Evolutionary conservation across 2,329 filamentous ascomycete genomes (phyloP).

Genomic region (Penicillium sp.): DNA sequence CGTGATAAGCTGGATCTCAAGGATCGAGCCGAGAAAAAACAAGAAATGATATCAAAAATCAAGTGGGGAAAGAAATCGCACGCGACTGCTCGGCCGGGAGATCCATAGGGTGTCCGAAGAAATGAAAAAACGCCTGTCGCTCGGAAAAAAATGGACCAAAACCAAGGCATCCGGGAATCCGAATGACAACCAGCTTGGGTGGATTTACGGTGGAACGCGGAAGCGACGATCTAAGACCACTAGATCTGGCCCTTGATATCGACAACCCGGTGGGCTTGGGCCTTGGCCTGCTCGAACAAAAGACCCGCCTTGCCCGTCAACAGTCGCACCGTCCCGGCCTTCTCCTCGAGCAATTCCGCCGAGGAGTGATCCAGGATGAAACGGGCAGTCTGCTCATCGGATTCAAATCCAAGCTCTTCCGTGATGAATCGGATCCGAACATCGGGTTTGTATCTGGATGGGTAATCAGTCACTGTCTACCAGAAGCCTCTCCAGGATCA

Average conservation of each 20-base stretch:
- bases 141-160: conserved; percentile 37
- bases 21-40: too few species aligned
- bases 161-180: neutral
- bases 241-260: conserved; percentile 95
- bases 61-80: neutral
- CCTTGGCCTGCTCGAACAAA: conserved; percentile 68
- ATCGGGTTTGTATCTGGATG: conserved; percentile 90
- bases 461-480: conserved; percentile 1
- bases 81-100: conserved; percentile 2
- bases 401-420: conserved; percentile 92
- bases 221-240: conserved; percentile 10
- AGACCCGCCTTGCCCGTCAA: conserved; percentile 65
- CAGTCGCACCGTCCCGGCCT: conserved; percentile 66
- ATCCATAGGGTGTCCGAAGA: neutral
- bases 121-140: conserved; percentile 5
- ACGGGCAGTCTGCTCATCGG: conserved; percentile 80
- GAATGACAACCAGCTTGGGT: conserved; percentile 8
- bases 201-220: conserved; percentile 9
- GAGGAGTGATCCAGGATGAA: conserved; percentile 80
- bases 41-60: too few species aligned
- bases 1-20: too few species aligned
- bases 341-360: conserved; percentile 69
- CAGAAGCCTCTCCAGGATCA: too few species aligned
- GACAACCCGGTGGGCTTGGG: conserved; percentile 73
- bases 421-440: conserved; percentile 86